Conservation (phyloP, 805 yeast species). For the Wickerhamiella sorbophila region DNA sequence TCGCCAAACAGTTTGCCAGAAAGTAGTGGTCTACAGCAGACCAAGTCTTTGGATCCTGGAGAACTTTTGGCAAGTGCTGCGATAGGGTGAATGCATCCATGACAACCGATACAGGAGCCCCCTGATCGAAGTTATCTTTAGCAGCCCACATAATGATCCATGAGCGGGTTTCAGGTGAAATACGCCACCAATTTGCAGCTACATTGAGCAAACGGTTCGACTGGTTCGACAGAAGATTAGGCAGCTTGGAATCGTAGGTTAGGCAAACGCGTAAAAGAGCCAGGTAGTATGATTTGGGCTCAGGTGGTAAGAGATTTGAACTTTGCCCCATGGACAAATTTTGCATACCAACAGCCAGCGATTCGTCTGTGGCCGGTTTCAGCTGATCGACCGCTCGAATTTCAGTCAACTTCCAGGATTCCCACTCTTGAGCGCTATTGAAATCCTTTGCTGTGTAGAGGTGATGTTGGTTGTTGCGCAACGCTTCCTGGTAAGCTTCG, state of each 20-base stretch:
- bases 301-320: conserved; percentile 28
- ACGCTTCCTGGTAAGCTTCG: conserved; percentile 13
- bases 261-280: conserved; percentile 33
- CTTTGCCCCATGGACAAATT: neutral
- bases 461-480: conserved; percentile 23
- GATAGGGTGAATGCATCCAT: conserved; percentile 6
- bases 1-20: conserved; percentile 21
- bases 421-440: conserved; percentile 23
- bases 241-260: conserved; percentile 17
- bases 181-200: conserved; percentile 45
- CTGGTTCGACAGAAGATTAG: conserved; percentile 29
- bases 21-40: conserved; percentile 7
- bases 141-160: conserved; percentile 6
- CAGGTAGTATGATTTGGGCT: conserved; percentile 30
- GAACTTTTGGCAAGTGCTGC: conserved; percentile 2
- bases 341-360: neutral
- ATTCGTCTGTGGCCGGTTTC: neutral
- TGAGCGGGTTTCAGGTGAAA: conserved; percentile 18
- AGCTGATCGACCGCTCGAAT: conserved; percentile 18
- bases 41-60: conserved; percentile 5
- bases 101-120: conserved; percentile 1
- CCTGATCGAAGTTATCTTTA: conserved; percentile 1
- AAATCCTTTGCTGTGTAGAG: conserved; percentile 27
- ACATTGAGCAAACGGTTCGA: conserved; percentile 31
- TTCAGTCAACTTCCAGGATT: conserved; percentile 32